Evolutionary conservation across 129 eudicot species (phyloP), one percentile per base, ranked within the genome.

Genomic region (Cynara cardunculus): DNA sequence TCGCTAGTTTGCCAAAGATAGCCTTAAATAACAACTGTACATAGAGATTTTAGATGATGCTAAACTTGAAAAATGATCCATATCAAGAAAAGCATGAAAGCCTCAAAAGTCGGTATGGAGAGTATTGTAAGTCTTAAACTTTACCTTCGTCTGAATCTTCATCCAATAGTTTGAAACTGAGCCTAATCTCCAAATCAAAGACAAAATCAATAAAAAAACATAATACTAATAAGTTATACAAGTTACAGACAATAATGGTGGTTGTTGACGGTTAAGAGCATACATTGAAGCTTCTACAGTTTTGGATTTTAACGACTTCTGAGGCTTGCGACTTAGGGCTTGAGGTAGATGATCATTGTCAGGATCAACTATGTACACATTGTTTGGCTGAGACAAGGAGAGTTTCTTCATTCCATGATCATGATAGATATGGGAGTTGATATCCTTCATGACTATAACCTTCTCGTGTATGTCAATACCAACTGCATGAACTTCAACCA

Each of bases 391-490:
- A 75, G 86, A 82, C 75, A 78, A 85, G 49, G 90, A 82, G 16
- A 75, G 32, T 12, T 83, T 87, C 78, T 90, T 92, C 14, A 76
- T 84, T 86, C 73, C 86, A 59, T 77, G 80, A 71, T 78, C 86
- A 25, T 31, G 78, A 64, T 79, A 74, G 74, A 72, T 76, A 74
- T 81, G 69, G 18, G 77, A 34, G 49, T 39, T 9, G 8, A 39
- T 69, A 71, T 84, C 86, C 73, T 84, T 85, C 66, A 75, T 89
- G 26, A 92, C 64, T 71, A 86, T 28, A 92, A 61, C 87, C 82
- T 87, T 91, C 28, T 92, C 90, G 87, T 85, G 97, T 49, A 95
- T 49, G 78, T 92, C 99, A 80, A 95, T 85, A 79, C 99, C 99
- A 81, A 95, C 99, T 96, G 93, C 90, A 84, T 53, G 32, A 59